Conservation (phyloP, 257 asterid species). For the Fraxinus excelsior region DNA sequence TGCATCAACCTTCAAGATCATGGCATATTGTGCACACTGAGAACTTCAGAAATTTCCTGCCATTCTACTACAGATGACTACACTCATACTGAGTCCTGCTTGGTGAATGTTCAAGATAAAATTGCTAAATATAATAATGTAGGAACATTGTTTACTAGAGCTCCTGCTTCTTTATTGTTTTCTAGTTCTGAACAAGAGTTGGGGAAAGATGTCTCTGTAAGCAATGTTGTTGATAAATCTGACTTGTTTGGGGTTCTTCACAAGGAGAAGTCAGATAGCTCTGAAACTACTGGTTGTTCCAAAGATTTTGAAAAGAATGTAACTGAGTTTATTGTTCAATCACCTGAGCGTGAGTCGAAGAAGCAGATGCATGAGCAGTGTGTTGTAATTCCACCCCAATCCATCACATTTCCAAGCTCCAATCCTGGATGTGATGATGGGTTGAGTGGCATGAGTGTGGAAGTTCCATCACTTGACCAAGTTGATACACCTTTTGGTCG, state of each 20-base stretch:
- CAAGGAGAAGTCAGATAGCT: slow-evolving; percentile 24
- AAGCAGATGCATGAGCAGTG: slow-evolving; percentile 31
- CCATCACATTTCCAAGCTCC: slow-evolving; percentile 34
- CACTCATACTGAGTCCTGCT: slow-evolving; percentile 35
- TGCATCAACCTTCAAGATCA: slow-evolving; percentile 39
- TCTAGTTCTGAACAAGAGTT: slow-evolving; percentile 31
- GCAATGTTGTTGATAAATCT: slow-evolving; percentile 28
- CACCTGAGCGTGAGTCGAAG: slow-evolving; percentile 26
- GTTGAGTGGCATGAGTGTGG: slow-evolving; percentile 49
- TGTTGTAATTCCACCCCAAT: slow-evolving; percentile 32
- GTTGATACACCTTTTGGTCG: slow-evolving; percentile 39
- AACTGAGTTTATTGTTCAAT: slow-evolving; percentile 23
- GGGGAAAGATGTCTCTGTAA: slow-evolving; percentile 28
- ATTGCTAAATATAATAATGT: slow-evolving; percentile 21
- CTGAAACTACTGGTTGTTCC: slow-evolving; percentile 20
- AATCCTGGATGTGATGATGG: slow-evolving; percentile 33
- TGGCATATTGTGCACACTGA: slow-evolving; percentile 29
- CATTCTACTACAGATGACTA: slow-evolving; percentile 34
- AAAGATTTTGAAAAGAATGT: slow-evolving; percentile 27
- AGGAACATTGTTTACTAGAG: slow-evolving; percentile 26
- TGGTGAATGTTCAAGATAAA: slow-evolving; percentile 29
- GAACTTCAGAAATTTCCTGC: slow-evolving; percentile 38
- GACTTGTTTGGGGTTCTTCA: slow-evolving; percentile 31
- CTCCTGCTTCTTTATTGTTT: slow-evolving; percentile 30
- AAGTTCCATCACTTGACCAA: slow-evolving; percentile 56